Evolutionary conservation across 2,329 filamentous ascomycete species (phyloP).

Genomic region (Cordyceps militaris): DNA sequence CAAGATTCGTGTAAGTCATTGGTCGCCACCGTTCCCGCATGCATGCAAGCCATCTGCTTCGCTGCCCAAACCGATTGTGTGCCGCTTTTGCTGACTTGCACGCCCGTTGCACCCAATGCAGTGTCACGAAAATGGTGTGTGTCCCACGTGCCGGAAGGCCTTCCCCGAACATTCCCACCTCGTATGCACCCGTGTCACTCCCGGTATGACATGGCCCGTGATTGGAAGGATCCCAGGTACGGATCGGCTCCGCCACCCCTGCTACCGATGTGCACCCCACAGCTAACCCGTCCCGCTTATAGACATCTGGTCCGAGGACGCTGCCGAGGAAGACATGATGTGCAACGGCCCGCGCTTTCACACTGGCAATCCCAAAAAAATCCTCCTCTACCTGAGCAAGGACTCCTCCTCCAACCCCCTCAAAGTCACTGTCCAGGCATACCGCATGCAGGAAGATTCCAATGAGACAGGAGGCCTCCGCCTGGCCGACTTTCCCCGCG

Average conservation of each 20-base stretch:
- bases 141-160: slow-evolving; percentile 34
- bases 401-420: slow-evolving; percentile 32
- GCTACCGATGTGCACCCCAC: background rate
- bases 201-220: slow-evolving; percentile 31
- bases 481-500: slow-evolving; percentile 31
- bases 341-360: slow-evolving; percentile 29
- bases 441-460: slow-evolving; percentile 25
- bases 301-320: slow-evolving; percentile 33
- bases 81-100: slow-evolving; percentile 13
- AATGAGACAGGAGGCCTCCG: slow-evolving; percentile 25
- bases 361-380: slow-evolving; percentile 29
- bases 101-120: slow-evolving; percentile 18
- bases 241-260: slow-evolving; percentile 16
- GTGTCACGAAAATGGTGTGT: slow-evolving; percentile 36
- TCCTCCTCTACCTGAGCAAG: slow-evolving; percentile 29
- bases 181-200: slow-evolving; percentile 33
- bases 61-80: slow-evolving; percentile 10
- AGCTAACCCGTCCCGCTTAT: slow-evolving; percentile 11
- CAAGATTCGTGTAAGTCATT: slow-evolving; percentile 39
- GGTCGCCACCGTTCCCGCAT: background rate
- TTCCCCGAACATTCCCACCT: slow-evolving; percentile 35
- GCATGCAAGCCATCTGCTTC: slow-evolving; percentile 13
- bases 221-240: slow-evolving; percentile 32
- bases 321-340: slow-evolving; percentile 28
- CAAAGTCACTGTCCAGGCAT: slow-evolving; percentile 32